These are phyloP conservation scores for Vanrija pseudolonga DNA, from an alignment of 1,284 basidiomycete genomes.

Conservation along the genomic window DNA sequence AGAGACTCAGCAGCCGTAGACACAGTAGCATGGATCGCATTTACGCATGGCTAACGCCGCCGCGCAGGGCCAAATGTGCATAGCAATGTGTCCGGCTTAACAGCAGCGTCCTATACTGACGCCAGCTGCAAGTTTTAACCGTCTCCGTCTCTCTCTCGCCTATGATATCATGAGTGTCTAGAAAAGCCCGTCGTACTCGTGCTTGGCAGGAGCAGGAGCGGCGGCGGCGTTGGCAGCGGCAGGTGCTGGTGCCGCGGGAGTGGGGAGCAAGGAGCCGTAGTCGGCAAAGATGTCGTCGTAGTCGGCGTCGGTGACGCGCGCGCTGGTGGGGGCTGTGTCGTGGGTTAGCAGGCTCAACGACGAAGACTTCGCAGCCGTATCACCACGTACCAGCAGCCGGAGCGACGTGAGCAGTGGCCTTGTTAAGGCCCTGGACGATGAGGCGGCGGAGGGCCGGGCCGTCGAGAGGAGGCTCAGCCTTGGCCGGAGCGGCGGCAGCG, in stretches of 20 bases:
- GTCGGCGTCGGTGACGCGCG: slow-evolving; percentile 26
- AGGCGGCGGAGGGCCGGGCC: slow-evolving; percentile 65
- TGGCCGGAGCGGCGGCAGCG: slow-evolving; percentile 6
- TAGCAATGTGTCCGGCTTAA: too few relatives aligned
- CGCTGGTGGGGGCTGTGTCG: slow-evolving; percentile 15
- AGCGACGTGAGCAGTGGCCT: slow-evolving; percentile 56
- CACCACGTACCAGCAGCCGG: not conserved
- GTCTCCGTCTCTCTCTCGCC: too few relatives aligned
- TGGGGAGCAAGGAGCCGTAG: slow-evolving; percentile 39
- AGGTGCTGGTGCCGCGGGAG: slow-evolving; percentile 28
- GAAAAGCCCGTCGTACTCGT: slow-evolving; percentile 45
- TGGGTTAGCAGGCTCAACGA: not conserved
- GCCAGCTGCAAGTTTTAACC: too few relatives aligned
- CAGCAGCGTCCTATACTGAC: too few relatives aligned
- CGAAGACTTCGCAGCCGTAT: too few relatives aligned
- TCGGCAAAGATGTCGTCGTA: slow-evolving; percentile 46
- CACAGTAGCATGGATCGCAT: too few relatives aligned
- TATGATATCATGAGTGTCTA: slow-evolving; percentile 9
- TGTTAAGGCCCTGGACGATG: slow-evolving; percentile 66
- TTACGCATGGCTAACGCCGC: too few relatives aligned
- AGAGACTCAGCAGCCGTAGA: too few relatives aligned
- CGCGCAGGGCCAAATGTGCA: too few relatives aligned
- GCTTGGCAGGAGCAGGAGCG: slow-evolving; percentile 20
- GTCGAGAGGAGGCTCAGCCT: slow-evolving; percentile 57
- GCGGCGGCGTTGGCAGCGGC: slow-evolving; percentile 17